Evolutionary conservation across 495 filamentous ascomycete species (phyloP).

Genomic region (Diplogelasinospora grovesii): DNA sequence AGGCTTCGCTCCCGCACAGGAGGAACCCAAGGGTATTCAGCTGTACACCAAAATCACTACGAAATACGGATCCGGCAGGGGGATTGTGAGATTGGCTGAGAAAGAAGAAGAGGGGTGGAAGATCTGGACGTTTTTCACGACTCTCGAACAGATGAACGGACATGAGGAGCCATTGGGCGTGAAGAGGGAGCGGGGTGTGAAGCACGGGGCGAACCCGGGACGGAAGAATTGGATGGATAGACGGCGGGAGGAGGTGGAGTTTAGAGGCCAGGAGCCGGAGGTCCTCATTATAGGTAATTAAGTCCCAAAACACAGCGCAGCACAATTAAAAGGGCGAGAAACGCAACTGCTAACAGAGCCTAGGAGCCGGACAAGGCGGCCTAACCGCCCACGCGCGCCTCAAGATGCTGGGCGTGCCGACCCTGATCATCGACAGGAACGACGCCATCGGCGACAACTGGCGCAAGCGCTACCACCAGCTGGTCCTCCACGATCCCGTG

Average conservation of each 20-base stretch:
- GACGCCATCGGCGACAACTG: slow-evolving; percentile 68
- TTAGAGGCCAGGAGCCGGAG: slow-evolving; percentile 49
- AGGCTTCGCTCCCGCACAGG: slow-evolving; percentile 38
- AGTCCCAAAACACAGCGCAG: too few relatives aligned
- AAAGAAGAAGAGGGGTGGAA: slow-evolving; percentile 50
- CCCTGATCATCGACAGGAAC: slow-evolving; percentile 61
- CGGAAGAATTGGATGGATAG: slow-evolving; percentile 61
- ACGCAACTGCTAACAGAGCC: too few relatives aligned
- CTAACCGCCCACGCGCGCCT: slow-evolving; percentile 63
- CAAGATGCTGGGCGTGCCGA: slow-evolving; percentile 59
- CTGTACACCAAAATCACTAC: slow-evolving; percentile 50
- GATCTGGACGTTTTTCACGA: slow-evolving; percentile 59
- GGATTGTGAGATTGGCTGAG: slow-evolving; percentile 50
- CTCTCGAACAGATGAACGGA: slow-evolving; percentile 45
- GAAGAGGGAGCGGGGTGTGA: slow-evolving; percentile 45
- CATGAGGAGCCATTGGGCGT: slow-evolving; percentile 45
- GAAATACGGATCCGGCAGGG: slow-evolving; percentile 48
- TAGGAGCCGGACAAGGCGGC: slow-evolving; percentile 52
- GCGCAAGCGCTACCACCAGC: slow-evolving; percentile 57
- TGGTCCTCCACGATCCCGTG: slow-evolving; percentile 70
- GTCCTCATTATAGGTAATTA: slow-evolving; percentile 61
- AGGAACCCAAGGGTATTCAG: slow-evolving; percentile 42
- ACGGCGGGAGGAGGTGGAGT: slow-evolving; percentile 49
- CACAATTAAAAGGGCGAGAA: too few relatives aligned
- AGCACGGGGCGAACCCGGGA: slow-evolving; percentile 37